Conservation (phyloP, 2,329 filamentous ascomycete genomes). For the Penicillium griseofulvum region DNA sequence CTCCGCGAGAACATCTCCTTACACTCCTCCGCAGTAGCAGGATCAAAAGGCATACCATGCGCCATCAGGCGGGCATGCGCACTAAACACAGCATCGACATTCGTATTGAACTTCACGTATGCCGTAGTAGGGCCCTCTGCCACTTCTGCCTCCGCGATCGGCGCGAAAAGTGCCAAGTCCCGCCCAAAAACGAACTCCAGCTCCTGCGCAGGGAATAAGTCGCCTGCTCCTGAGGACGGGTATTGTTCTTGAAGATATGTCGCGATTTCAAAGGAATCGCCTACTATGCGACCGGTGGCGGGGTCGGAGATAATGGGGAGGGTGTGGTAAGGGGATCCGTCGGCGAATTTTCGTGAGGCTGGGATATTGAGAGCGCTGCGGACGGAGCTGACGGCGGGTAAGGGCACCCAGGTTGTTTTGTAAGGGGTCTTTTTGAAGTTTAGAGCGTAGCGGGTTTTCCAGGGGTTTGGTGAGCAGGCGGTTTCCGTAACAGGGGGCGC, state of each 20-base stretch:
- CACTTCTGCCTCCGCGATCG: not conserved
- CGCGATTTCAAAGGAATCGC: constrained; percentile 67
- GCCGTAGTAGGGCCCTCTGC: constrained; percentile 20
- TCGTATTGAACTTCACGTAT: constrained; percentile 53
- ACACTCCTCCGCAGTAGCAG: constrained; percentile 44
- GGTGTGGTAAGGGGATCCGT: constrained; percentile 51
- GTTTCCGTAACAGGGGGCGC: constrained; percentile 29
- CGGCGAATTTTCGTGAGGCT: constrained; percentile 53
- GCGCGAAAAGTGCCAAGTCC: not conserved
- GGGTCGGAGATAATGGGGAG: constrained; percentile 54
- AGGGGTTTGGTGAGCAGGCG: constrained; percentile 49
- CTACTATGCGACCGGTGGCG: constrained; percentile 44
- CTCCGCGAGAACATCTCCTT: constrained; percentile 53
- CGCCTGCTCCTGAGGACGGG: constrained; percentile 42
- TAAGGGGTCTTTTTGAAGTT: constrained; percentile 52
- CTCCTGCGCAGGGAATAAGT: constrained; percentile 49
- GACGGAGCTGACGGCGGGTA: constrained; percentile 52
- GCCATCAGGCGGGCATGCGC: constrained; percentile 44
- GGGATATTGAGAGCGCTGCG: constrained; percentile 50
- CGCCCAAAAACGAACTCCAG: constrained; percentile 42
- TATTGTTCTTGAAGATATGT: constrained; percentile 56
- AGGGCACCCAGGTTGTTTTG: constrained; percentile 52
- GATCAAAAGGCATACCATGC: constrained; percentile 52
- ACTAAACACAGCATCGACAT: constrained; percentile 56
- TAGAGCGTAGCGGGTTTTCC: constrained; percentile 51